Percentiles rank a stretch among this genome's conserved stretches.
Conservation (phyloP, 768 basidiomycete species). For the Gyrodon lividus region DNA sequence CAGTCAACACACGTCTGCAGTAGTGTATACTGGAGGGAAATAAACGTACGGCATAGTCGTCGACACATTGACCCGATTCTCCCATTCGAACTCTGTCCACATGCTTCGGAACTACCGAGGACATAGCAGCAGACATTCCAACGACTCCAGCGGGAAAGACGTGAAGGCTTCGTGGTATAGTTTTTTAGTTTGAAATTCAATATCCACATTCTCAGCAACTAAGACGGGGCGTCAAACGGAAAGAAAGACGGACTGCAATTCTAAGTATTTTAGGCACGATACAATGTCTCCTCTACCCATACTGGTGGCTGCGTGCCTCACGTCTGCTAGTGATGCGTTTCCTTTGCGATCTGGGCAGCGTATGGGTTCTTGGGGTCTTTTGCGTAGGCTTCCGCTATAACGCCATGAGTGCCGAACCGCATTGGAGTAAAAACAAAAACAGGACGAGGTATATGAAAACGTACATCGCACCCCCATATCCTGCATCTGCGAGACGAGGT, state of each 20-base stretch:
- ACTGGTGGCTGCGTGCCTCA: too few species aligned
- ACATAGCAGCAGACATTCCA: background rate
- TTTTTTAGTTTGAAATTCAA: too few species aligned
- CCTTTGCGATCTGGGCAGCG: slow-evolving; percentile 71
- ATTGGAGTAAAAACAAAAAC: background rate
- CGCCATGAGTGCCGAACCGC: background rate
- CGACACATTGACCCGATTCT: slow-evolving; percentile 96
- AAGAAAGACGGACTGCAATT: too few species aligned
- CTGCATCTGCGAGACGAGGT: slow-evolving; percentile 65
- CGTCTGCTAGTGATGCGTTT: slow-evolving; percentile 40
- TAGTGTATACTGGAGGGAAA: background rate
- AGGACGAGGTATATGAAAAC: slow-evolving; percentile 30
- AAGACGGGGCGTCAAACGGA: too few species aligned
- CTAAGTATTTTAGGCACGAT: background rate
- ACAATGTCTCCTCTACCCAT: background rate
- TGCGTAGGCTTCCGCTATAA: slow-evolving; percentile 60
- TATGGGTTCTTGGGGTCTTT: slow-evolving; percentile 84
- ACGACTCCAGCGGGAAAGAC: background rate
- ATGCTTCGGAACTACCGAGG: slow-evolving; percentile 80
- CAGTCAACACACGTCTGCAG: background rate
- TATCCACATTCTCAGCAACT: too few species aligned
- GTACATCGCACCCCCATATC: slow-evolving; percentile 68
- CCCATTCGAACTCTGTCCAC: slow-evolving; percentile 99
- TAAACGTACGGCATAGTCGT: slow-evolving; percentile 72
- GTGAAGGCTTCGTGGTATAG: too few species aligned